phyloP scores from a whole-genome alignment of 441 rosid genomes.

The Flueggea neowawraea region DNA sequence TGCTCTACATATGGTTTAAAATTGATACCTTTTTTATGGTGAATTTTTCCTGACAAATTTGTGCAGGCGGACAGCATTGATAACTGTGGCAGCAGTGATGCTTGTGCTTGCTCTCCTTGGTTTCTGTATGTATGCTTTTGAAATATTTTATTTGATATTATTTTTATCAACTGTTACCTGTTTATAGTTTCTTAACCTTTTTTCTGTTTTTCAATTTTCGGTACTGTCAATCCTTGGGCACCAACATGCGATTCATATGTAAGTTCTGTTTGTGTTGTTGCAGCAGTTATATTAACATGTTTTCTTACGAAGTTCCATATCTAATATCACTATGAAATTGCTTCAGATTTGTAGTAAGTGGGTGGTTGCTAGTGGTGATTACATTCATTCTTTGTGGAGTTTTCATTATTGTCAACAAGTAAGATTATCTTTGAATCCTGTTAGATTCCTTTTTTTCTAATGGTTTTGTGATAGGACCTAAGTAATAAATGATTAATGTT shows the following conservation, averaged over 20 bases:
- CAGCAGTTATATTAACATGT: not conserved
- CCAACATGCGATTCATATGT: conserved; percentile 74
- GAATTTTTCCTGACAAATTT: too few relatives aligned
- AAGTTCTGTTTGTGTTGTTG: conserved; percentile 22
- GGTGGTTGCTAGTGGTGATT: conserved; percentile 88
- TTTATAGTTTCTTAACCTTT: conserved; percentile 14
- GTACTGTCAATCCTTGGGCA: conserved; percentile 72
- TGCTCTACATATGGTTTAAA: not conserved
- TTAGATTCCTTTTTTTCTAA: too few relatives aligned
- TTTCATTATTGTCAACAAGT: conserved; percentile 80
- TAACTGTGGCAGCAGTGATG: conserved; percentile 83
- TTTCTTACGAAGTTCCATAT: conserved; percentile 1
- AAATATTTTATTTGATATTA: conserved; percentile 9
- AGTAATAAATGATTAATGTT: too few relatives aligned
- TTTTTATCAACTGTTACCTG: conserved; percentile 8
- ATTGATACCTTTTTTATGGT: not conserved
- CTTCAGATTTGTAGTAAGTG: conserved; percentile 79
- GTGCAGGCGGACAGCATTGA: conserved; percentile 72
- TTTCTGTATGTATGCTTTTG: conserved; percentile 50
- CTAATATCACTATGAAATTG: conserved; percentile 10
- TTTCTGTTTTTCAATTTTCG: conserved; percentile 23
- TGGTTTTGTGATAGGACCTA: too few relatives aligned
- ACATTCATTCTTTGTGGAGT: conserved; percentile 88
- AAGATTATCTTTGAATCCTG: conserved; percentile 22
- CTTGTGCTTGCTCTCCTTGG: conserved; percentile 78